These are phyloP conservation scores for Rhodotorula glutinis DNA, from an alignment of 1,284 basidiomycete genomes.

Conservation along the genomic window DNA sequence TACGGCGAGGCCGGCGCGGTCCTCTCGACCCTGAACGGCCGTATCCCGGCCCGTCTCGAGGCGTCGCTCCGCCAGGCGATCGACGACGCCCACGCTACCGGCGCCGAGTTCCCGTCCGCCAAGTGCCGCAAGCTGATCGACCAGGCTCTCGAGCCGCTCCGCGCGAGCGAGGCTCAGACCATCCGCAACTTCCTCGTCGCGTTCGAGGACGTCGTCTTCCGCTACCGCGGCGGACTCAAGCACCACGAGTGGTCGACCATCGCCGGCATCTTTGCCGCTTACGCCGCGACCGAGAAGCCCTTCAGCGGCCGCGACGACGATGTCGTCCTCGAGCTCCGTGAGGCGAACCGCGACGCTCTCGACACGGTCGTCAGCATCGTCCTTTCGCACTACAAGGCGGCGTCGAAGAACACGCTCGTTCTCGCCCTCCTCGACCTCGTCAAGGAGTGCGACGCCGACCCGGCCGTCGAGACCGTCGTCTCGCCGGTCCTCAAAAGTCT, in stretches of 20 bases:
- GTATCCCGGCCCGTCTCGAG: constrained; percentile 89
- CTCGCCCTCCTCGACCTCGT: constrained; percentile 82
- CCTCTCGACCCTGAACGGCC: constrained; percentile 84
- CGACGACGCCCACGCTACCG: constrained; percentile 65
- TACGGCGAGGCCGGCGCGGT: constrained; percentile 82
- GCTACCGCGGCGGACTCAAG: constrained; percentile 78
- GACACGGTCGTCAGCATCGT: constrained; percentile 85
- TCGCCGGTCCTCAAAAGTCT: constrained; percentile 72
- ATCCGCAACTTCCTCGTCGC: constrained; percentile 69
- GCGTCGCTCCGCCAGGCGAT: constrained; percentile 76
- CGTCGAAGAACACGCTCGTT: constrained; percentile 86
- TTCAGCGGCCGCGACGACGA: constrained; percentile 90
- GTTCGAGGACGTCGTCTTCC: constrained; percentile 70
- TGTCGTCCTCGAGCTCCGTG: constrained; percentile 82
- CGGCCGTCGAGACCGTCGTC: constrained; percentile 60
- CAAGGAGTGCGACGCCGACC: constrained; percentile 58
- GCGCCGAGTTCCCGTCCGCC: constrained; percentile 77
- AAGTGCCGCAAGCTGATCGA: constrained; percentile 60
- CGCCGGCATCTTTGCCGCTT: constrained; percentile 67
- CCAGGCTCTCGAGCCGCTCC: constrained; percentile 75
- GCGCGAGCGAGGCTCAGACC: constrained; percentile 71
- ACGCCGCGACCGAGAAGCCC: constrained; percentile 80
- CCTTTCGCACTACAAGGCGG: constrained; percentile 91
- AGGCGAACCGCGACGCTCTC: constrained; percentile 86
- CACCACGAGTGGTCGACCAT: constrained; percentile 78